phyloP scores from a whole-genome alignment of 805 yeast genomes.

The Metschnikowia aberdeeniae region DNA sequence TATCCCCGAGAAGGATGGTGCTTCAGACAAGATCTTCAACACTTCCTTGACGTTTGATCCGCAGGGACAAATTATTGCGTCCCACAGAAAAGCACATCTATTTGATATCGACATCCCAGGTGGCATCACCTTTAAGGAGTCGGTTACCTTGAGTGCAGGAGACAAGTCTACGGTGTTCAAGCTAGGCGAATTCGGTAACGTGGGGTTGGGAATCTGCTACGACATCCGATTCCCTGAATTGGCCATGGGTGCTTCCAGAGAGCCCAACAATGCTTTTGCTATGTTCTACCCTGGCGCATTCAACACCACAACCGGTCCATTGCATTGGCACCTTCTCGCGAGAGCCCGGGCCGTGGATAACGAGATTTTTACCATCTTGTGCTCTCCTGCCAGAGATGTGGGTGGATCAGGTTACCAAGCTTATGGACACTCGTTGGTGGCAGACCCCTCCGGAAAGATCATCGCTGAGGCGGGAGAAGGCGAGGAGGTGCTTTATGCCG shows the following conservation, averaged over 20 bases:
- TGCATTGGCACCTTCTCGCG: conserved; percentile 77
- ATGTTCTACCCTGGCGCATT: conserved; percentile 84
- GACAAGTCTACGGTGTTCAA: conserved; percentile 74
- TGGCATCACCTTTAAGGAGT: conserved; percentile 84
- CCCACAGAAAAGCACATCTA: conserved; percentile 86
- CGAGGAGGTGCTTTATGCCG: conserved; percentile 73
- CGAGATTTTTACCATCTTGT: conserved; percentile 55
- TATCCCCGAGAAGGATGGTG: conserved; percentile 63
- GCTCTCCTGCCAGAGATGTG: conserved; percentile 85
- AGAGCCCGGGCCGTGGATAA: conserved; percentile 70
- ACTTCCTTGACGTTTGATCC: conserved; percentile 71
- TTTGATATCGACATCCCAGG: conserved; percentile 92
- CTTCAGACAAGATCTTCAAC: conserved; percentile 52
- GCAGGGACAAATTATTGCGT: conserved; percentile 72
- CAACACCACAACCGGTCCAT: conserved; percentile 79
- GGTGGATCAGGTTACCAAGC: conserved; percentile 53
- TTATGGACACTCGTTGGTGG: conserved; percentile 63
- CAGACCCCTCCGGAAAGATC: conserved; percentile 58
- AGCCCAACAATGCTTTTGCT: conserved; percentile 59
- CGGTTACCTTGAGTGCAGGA: conserved; percentile 72
- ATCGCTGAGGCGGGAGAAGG: conserved; percentile 72
- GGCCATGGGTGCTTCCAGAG: conserved; percentile 64
- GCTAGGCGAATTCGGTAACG: conserved; percentile 43
- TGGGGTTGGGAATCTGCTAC: conserved; percentile 85
- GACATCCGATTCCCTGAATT: conserved; percentile 79